These are phyloP conservation scores for Boletus subcaerulescens DNA, from an alignment of 768 basidiomycete genomes.

Conservation along the genomic window DNA sequence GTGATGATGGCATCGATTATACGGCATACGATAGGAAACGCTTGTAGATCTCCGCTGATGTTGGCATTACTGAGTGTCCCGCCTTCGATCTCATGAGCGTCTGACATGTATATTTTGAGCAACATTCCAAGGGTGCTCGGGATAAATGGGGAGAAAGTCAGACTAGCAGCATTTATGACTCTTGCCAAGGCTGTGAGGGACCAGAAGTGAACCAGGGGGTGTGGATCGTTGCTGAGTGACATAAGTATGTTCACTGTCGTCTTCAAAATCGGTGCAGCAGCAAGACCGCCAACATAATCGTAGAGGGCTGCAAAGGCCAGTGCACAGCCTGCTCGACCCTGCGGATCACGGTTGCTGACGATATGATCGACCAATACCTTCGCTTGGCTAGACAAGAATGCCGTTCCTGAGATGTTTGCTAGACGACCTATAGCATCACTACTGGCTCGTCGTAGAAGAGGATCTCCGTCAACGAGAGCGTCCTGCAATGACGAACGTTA, in stretches of 20 bases:
- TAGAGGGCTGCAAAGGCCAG: conserved; percentile 91
- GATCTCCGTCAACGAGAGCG: conserved; percentile 76
- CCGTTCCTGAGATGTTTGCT: conserved; percentile 76
- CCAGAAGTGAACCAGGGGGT: conserved; percentile 95
- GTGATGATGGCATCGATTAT: conserved; percentile 93
- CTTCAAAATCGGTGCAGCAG: conserved; percentile 90
- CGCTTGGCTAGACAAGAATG: conserved; percentile 81
- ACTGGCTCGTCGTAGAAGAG: conserved; percentile 68
- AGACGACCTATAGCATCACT: conserved; percentile 90
- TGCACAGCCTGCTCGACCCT: conserved; percentile 90
- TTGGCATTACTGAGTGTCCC: conserved; percentile 82
- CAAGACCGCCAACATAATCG: conserved; percentile 88
- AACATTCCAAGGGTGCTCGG: conserved; percentile 86
- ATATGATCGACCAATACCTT: conserved; percentile 92
- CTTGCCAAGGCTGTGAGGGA: conserved; percentile 79
- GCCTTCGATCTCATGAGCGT: conserved; percentile 91
- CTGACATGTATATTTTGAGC: conserved; percentile 83
- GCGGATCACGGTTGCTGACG: conserved; percentile 90
- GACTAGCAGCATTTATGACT: conserved; percentile 88
- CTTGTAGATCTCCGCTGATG: conserved; percentile 84
- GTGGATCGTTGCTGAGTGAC: conserved; percentile 93
- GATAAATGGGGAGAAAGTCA: conserved; percentile 89
- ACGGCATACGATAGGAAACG: conserved; percentile 87
- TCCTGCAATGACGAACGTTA: conserved; percentile 45
- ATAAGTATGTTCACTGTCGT: conserved; percentile 94